phyloP scores from a whole-genome alignment of 2,329 filamentous ascomycete genomes.

The Pyrenochaeta sp. region DNA sequence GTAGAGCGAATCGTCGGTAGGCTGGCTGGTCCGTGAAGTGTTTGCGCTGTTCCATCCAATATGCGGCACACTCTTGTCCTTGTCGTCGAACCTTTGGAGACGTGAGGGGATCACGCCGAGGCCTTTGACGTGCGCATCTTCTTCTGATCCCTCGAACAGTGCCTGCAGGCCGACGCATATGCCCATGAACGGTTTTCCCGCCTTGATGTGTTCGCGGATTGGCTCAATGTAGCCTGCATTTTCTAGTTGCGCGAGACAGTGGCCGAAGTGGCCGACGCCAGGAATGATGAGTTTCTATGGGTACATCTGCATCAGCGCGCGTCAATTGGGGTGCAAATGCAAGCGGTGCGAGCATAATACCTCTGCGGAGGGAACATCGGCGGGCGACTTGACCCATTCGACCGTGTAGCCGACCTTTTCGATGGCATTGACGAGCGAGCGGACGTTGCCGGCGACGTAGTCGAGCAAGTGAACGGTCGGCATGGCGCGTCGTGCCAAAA shows the following conservation, averaged over 20 bases:
- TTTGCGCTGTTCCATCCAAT: slow-evolving; percentile 98
- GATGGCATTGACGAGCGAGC: slow-evolving; percentile 95
- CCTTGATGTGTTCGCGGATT: slow-evolving; percentile 80
- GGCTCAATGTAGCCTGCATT: slow-evolving; percentile 84
- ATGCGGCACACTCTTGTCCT: slow-evolving; percentile 90
- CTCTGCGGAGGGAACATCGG: slow-evolving; percentile 84
- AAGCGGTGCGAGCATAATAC: slow-evolving; percentile 57
- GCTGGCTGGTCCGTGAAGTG: slow-evolving; percentile 57
- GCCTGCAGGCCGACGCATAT: slow-evolving; percentile 96
- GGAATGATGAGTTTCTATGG: slow-evolving; percentile 88
- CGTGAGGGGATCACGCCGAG: slow-evolving; percentile 76
- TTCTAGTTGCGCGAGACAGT: slow-evolving; percentile 87
- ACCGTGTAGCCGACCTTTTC: slow-evolving; percentile 94
- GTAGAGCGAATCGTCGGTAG: slow-evolving; percentile 69
- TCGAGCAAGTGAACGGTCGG: slow-evolving; percentile 81
- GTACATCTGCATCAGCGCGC: slow-evolving; percentile 42
- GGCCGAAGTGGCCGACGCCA: slow-evolving; percentile 96
- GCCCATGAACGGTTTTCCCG: slow-evolving; percentile 97
- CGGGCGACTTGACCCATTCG: slow-evolving; percentile 87
- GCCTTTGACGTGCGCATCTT: slow-evolving; percentile 76
- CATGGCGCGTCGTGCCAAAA: slow-evolving; percentile 59
- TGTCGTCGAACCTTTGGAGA: slow-evolving; percentile 79
- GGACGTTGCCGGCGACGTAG: slow-evolving; percentile 96
- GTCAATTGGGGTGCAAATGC: slow-evolving; percentile 36
- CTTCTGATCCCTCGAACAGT: slow-evolving; percentile 84